Evolutionary conservation across 805 yeast genomes (phyloP), one percentile per base, ranked within the genome.

Genomic region (Saccharomycodes ludwigii): DNA sequence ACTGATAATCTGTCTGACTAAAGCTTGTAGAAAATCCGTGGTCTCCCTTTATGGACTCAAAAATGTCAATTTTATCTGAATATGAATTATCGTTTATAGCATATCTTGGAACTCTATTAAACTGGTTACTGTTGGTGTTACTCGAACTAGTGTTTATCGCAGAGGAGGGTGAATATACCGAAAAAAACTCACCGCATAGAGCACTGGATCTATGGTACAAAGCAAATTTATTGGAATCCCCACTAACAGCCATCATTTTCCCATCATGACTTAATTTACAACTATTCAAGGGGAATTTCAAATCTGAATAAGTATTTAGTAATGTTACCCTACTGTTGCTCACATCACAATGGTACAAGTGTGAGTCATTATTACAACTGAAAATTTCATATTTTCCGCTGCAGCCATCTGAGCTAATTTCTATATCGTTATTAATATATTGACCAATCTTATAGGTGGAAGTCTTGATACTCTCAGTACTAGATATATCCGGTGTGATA

Each of bases 1-100:
- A 79, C 39, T 73, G 65, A 32, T 64, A 43, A 14, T 88, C 94
- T 27, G 82, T 75, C n/a, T 76, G 68, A 37, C 77, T 76, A 58
- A 76, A 85, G 18, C 79, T 70, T 1, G 82, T 73, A 4, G 94
- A 85, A 48, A 85, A 82, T 3, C 95, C 95, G 28, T 78, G 70
- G 42, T 81, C 94, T 35, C 78, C 74, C 2, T 60, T 52, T 17
- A 48, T 40, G 0, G 88, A 75, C 34, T 60, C 63, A 32, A 73
- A 61, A 2, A 70, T 57, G 29, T 54, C 55, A 27, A n/a, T n/a
- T n/a, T 58, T 55, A 16, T 44, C 40, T 18, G 36, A 47, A 14
- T 50, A 32, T 4, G 54, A 40, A 13, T 36, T 38, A 17, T 54
- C 56, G 7, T 50, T 42, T 20, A 45, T 35, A 16, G 55, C 52